Base-by-base conservation (phyloP, 257 asterid genomes). In the Henckelia pumila region DNA sequence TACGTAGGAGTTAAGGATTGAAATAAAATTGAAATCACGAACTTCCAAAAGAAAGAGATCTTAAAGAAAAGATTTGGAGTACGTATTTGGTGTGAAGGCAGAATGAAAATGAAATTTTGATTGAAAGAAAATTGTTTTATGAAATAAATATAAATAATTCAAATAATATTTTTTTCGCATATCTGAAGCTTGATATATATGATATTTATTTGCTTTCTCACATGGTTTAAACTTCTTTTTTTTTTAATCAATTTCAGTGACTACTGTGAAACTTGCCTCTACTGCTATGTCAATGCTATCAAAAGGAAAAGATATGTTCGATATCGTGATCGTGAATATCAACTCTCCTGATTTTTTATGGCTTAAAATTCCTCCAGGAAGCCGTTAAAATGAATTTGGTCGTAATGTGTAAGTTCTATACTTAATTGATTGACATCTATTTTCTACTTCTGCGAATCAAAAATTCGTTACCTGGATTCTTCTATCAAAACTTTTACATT, bases 241-340 rank as follows among this genome's bases (percentile, higher is more conserved):
- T n/a, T n/a, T n/a, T n/a, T 37, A 1, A 44, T 16, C 58, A 33
- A 29, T 71, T n/a, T 56, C 81, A 80, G 80, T 80, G 56, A 77
- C 76, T 9, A 37, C 59, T 1, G 76, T 75, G 26, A 70, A 70
- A 14, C 71, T 61, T 49, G 78, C 82, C 11, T 80, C 82, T 2
- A 64, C 67, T 1, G 87, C 81, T 28, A 2, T 64, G 24, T 75
- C 82, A 32, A 53, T 75, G 3, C 53, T 82, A 66, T 58, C 63
- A 13, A 71, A 64, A 17, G 81, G 69, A 8, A 82, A 74, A 44
- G n/a, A 17, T 14, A 19, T 50, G 0, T 77, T 60, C 44, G 80
- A 71, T 72, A 64, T 80, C 33, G 7, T 77, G 70, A 37, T 80
- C 32, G 74, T n/a, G 19, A 71, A 75, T 53, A 35, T 80, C 47